Conservation (phyloP, 2,329 filamentous ascomycete species). For the Penicillium sumatraense region DNA sequence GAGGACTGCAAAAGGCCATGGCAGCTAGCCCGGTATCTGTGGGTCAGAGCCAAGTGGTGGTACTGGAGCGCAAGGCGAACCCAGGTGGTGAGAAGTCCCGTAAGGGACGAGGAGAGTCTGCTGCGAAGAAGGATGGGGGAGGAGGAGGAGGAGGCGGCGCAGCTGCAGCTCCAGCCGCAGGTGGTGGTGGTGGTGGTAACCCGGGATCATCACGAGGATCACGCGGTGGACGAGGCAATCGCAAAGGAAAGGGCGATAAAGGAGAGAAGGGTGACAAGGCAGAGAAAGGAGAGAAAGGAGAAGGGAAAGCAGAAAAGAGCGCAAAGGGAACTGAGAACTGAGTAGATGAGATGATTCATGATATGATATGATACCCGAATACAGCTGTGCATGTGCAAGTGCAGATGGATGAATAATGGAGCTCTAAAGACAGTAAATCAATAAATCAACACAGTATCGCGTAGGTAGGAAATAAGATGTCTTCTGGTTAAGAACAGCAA, state of each 20-base stretch:
- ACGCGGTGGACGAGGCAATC: conserved; percentile 27
- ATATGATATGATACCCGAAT: conserved; percentile 1
- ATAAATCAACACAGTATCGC: too few relatives aligned
- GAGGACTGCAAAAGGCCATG: conserved; percentile 76
- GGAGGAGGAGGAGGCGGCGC: background rate
- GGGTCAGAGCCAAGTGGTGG: conserved; percentile 83
- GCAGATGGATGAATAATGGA: too few relatives aligned
- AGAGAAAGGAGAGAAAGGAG: background rate
- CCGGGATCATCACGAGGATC: conserved; percentile 26
- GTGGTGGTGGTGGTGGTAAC: background rate
- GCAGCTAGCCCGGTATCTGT: conserved; percentile 80
- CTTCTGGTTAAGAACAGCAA: too few relatives aligned
- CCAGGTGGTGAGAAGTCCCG: conserved; percentile 37
- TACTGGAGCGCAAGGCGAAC: conserved; percentile 66
- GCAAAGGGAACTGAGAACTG: background rate
- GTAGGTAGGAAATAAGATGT: too few relatives aligned
- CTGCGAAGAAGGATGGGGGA: conserved; percentile 13
- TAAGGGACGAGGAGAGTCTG: conserved; percentile 34
- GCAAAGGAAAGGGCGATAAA: conserved; percentile 14
- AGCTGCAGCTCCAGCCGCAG: background rate
- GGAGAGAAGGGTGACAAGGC: conserved; percentile 4
- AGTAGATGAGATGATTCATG: background rate
- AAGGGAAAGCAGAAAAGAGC: conserved; percentile 1
- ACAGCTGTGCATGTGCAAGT: too few relatives aligned
- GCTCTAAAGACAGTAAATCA: too few relatives aligned